Base-by-base conservation (phyloP, 2,329 filamentous ascomycete genomes). In the Xylaria hypoxylon region DNA sequence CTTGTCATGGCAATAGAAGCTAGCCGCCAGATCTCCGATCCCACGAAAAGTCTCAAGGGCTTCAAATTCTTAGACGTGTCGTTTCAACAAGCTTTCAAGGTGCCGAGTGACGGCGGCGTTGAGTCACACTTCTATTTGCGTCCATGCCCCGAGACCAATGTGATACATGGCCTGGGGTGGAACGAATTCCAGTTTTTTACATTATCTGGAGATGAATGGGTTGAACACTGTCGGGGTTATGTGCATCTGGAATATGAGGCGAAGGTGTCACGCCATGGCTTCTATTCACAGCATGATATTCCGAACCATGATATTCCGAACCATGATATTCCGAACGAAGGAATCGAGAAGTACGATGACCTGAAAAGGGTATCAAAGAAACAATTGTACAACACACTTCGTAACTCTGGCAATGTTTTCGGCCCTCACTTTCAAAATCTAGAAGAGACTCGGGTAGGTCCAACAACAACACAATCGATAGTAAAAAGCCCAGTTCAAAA, bases 1-100 rank as follows among this genome's bases (percentile, higher is more conserved):
- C 64, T 75, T 8, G 68, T 69, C 19, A 73, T 76, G 67, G 75
- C 72, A 7, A 71, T 76, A 31, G 75, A 77, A 59, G 76, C 74
- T 2, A 70, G 68, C 24, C 68, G 70, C 15, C 72, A 74, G 57
- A 8, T 69, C 4, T 63, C 68, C n/a, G 60, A 68, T 17, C 42
- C 40, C 1, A 48, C 40, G 13, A 69, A 64, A 26, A 62, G 22
- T 5, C 22, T 71, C 5, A 57, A 62, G 17, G 67, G 71, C 13
- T 71, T 70, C 47, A 51, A 35, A n/a, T 67, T 73, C 42, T 64
- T 47, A 19, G 70, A 73, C 40, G 67, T 73, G 2, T 67, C 68
- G 2, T 69, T 73, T 33, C 62, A 68, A 10, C 62, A 57, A 33
- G 71, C 69, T 1, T 50, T 72, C 1, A 64, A 59, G 24, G 47